A percentile compares a stretch with the other conserved stretches of the same genome.
These are phyloP conservation scores for Epichloe typhina DNA, from an alignment of 2,329 filamentous ascomycete species.

Conservation along the genomic window DNA sequence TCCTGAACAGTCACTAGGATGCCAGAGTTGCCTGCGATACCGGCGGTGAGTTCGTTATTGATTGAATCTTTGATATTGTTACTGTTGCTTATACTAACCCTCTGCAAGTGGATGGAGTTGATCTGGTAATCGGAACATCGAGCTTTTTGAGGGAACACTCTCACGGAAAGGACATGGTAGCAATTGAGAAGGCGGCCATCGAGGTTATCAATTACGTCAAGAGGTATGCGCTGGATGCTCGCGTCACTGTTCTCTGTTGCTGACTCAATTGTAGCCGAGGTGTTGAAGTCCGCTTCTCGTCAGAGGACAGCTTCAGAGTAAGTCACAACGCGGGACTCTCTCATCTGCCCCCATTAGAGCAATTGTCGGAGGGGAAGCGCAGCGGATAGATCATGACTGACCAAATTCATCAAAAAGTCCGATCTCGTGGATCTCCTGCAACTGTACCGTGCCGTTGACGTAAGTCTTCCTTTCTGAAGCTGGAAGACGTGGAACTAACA, in stretches of 20 bases:
- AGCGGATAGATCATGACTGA: not conserved
- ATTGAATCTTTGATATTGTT: not conserved
- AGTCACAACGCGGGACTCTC: not conserved
- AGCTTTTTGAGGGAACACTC: conserved; percentile 76
- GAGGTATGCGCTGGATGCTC: not conserved
- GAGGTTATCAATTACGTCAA: conserved; percentile 11
- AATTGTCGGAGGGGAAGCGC: not conserved
- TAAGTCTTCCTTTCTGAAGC: not conserved
- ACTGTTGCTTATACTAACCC: not conserved
- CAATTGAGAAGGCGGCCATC: conserved; percentile 50
- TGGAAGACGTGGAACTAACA: not conserved
- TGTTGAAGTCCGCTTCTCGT: conserved; percentile 32
- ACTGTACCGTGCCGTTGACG: conserved; percentile 69
- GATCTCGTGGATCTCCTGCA: conserved; percentile 63
- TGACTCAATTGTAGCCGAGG: conserved; percentile 1
- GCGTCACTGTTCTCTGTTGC: not conserved
- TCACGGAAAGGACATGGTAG: conserved; percentile 81
- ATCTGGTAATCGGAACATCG: conserved; percentile 56
- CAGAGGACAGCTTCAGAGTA: conserved; percentile 63
- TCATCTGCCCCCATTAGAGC: not conserved
- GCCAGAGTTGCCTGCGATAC: conserved; percentile 2
- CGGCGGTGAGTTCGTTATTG: not conserved
- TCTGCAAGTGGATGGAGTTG: conserved; percentile 36
- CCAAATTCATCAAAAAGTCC: not conserved
- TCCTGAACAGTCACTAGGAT: not conserved